Percentiles rank a stretch among this genome's conserved stretches.
Evolutionary conservation across 1,284 basidiomycete species (phyloP).

Genomic region (Boletellus dicymbophilus): DNA sequence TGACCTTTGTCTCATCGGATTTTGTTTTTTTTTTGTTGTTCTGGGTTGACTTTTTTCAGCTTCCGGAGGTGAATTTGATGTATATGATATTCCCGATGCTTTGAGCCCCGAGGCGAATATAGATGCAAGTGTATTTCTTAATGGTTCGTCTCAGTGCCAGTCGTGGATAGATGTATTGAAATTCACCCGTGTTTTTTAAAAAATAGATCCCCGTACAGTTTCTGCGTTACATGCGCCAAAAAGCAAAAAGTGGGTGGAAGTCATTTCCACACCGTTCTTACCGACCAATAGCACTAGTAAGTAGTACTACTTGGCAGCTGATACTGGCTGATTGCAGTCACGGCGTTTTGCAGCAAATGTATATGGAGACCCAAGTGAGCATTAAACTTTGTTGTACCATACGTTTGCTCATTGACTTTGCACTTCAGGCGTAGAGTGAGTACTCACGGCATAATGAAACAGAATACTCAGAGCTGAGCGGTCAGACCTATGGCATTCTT

Average conservation of each 20-base stretch:
- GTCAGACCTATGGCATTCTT: slow-evolving; percentile 64
- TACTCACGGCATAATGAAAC: not conserved
- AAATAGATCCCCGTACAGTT: slow-evolving; percentile 54
- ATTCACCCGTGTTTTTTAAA: not conserved
- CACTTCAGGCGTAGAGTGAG: slow-evolving; percentile 49
- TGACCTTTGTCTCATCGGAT: too few relatives aligned
- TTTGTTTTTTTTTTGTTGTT: too few relatives aligned
- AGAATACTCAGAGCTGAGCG: slow-evolving; percentile 10
- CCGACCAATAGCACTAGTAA: too few relatives aligned
- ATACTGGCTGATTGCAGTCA: too few relatives aligned
- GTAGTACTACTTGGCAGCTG: too few relatives aligned
- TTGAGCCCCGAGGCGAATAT: slow-evolving; percentile 45
- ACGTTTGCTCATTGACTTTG: slow-evolving; percentile 2
- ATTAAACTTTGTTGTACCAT: too few relatives aligned
- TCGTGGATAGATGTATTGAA: not conserved
- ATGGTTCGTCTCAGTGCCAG: slow-evolving; percentile 42
- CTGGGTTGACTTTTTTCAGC: too few relatives aligned
- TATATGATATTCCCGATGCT: slow-evolving; percentile 59
- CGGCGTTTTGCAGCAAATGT: too few relatives aligned
- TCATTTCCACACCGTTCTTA: too few relatives aligned
- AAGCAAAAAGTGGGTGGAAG: slow-evolving; percentile 55
- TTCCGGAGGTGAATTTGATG: slow-evolving; percentile 42
- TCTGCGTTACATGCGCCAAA: slow-evolving; percentile 71
- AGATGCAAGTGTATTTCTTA: slow-evolving; percentile 58
- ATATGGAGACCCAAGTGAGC: slow-evolving; percentile 49